A percentile compares a stretch with the other conserved stretches of the same genome.
These are phyloP conservation scores for Colletotrichum costaricense DNA, from an alignment of 2,329 filamentous ascomycete genomes.

Conservation along the genomic window DNA sequence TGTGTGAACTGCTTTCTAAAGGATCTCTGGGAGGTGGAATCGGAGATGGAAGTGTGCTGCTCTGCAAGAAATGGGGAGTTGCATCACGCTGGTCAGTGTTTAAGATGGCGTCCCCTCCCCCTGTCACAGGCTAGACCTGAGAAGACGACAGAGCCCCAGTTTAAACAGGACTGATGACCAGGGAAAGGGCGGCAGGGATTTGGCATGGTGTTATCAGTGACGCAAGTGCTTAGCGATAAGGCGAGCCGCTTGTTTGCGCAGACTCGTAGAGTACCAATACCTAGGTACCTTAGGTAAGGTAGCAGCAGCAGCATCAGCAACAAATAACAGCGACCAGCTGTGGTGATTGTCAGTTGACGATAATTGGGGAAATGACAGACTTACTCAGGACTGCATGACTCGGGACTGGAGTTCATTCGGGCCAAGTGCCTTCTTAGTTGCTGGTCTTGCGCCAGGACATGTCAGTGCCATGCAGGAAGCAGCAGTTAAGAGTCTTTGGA, in stretches of 20 bases:
- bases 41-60: background rate
- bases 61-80: slow-evolving; percentile 14
- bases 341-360: slow-evolving; percentile 15
- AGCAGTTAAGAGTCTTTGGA: background rate
- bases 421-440: background rate
- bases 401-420: background rate
- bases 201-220: slow-evolving; percentile 36
- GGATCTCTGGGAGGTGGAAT: background rate
- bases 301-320: background rate
- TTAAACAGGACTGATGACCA: slow-evolving; percentile 32
- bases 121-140: slow-evolving; percentile 29
- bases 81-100: slow-evolving; percentile 35
- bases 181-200: slow-evolving; percentile 27
- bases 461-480: slow-evolving; percentile 28
- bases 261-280: background rate
- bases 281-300: background rate
- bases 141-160: slow-evolving; percentile 31
- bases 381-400: slow-evolving; percentile 28
- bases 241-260: background rate
- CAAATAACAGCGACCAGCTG: background rate
- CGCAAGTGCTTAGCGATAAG: slow-evolving; percentile 35
- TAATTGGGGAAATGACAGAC: slow-evolving; percentile 1
- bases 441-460: slow-evolving; percentile 25
- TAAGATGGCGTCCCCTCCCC: slow-evolving; percentile 17
- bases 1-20: background rate